Base-by-base conservation (phyloP, 345 rosid genomes). In the Euclidium syriacum region DNA sequence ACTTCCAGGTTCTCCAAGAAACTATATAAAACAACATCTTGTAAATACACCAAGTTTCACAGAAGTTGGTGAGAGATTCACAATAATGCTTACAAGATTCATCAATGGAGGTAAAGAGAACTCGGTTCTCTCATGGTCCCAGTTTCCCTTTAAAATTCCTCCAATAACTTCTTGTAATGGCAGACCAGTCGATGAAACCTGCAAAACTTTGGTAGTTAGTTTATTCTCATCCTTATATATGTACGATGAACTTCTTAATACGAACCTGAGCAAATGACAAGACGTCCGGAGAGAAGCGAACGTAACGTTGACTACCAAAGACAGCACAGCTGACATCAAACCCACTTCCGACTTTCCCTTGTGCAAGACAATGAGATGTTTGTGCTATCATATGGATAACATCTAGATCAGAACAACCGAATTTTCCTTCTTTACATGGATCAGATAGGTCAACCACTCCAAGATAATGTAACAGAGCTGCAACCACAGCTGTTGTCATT, bases 281-380 rank as follows among this genome's bases (percentile, higher is more conserved):
- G 74, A 85, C 85, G 69, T 84, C 85, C 19, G 99, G 90, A 47
- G 97, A 94, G 75, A 94, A 94, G 40, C 97, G 95, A 44, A 94
- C 85, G 69, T 94, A 94, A 7, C 87, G 85, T 53, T 87, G 97
- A 72, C 99, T 94, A 50, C 99, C 97, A 76, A 84, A 94, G 51
- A 94, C 99, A 6, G 96, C 97, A 79, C 90, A 84, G 69, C 99
- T 87, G 62, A 94, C 96, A 83, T 94, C 99, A 72, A 90, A 90
- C 41, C 99, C 99, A 77, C 99, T 94, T 55, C 99, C 99, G 51
- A 90, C 88, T 75, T 94, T 87, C 58, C 99, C 99, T 84, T 87
- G 99, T 23, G 99, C 96, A 58, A 94, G 80, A 77, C 97, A 90
- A 36, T 94, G 97, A 41, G 99, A 95, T 72, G 80, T 84, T 81